Evolutionary conservation across 495 filamentous ascomycete genomes (phyloP), one percentile per base, ranked within the genome.

Genomic region (Podospora conica): DNA sequence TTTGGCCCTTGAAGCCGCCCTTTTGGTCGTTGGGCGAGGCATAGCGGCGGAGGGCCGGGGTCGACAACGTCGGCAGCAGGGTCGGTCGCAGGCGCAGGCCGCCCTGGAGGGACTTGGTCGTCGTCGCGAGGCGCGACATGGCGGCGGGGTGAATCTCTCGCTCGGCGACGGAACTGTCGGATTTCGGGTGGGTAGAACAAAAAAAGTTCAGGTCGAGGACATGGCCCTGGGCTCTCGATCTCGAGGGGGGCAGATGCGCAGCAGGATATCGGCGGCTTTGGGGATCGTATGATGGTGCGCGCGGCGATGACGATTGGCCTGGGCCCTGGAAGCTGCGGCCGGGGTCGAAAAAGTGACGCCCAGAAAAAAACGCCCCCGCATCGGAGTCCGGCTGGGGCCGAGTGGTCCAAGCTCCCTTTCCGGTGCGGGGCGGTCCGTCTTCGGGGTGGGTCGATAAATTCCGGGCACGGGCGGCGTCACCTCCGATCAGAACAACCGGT

Each of bases 1-100:
- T 79, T 80, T 98, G 95, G 20, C 87, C 90, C 68, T 90, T 87
- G 81, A 98, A 97, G 21, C 53, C 23, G 6, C 71, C 40, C 40
- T 48, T 48, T 15, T 12, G 12, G 0, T 48, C 71, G 23, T 75
- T 74, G 12, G 71, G 64, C 60, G 74, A 70, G 12, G 60, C 48
- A 58, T 63, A 61, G 55, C 75, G 61, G 54, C 18, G 54, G 54
- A 18, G 27, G n/a, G 56, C 61, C 25, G 15, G 28, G 65, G 55
- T 61, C 61, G 9, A 63, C 56, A 27, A 56, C 54, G 53, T 40
- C 62, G 22, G 54, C 40, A 29, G 63, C 25, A 53, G 63, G 58
- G 55, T 24, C 25, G 59, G 48, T n/a, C 55, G 67, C 54, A 55
- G 54, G 20, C 65, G 64, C 60, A 71, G 57, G 67, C 70, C 65